Evolutionary conservation across 495 filamentous ascomycete genomes (phyloP).

Genomic region (Tricharina praecox): DNA sequence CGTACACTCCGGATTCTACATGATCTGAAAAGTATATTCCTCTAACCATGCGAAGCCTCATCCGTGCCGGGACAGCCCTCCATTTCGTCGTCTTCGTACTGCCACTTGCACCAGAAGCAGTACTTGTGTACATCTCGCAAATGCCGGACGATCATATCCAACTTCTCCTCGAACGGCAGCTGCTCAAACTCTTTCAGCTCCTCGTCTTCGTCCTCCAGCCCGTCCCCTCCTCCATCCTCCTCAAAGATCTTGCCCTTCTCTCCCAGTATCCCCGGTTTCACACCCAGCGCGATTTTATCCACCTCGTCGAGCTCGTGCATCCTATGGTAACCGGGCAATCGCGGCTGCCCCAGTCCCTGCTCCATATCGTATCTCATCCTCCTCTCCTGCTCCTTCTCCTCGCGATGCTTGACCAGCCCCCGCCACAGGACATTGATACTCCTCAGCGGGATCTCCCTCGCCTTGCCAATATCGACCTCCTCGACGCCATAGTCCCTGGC

Average conservation of each 20-base stretch:
- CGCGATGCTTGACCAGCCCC: slow-evolving; percentile 48
- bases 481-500: slow-evolving; percentile 8
- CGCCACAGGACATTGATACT: slow-evolving; percentile 65
- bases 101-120: slow-evolving; percentile 93
- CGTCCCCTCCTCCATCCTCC: slow-evolving; percentile 37
- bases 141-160: slow-evolving; percentile 47
- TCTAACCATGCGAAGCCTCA: slow-evolving; percentile 88
- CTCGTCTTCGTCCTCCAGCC: slow-evolving; percentile 53
- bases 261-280: slow-evolving; percentile 9
- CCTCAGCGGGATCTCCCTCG: slow-evolving; percentile 36
- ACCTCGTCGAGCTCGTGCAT: slow-evolving; percentile 39
- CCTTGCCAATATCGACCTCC: slow-evolving; percentile 27
- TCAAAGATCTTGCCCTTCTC: slow-evolving; percentile 2
- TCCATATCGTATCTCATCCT: slow-evolving; percentile 54
- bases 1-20: too few species aligned
- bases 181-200: slow-evolving; percentile 76
- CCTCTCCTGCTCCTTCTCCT: slow-evolving; percentile 51
- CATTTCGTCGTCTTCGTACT: slow-evolving; percentile 54
- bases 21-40: too few species aligned
- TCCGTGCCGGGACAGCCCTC: slow-evolving; percentile 78
- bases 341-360: slow-evolving; percentile 38
- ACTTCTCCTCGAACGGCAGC: slow-evolving; percentile 43
- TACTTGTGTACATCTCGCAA: slow-evolving; percentile 57
- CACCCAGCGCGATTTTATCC: slow-evolving; percentile 39
- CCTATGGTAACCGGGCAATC: slow-evolving; percentile 35